Evolutionary conservation across 495 filamentous ascomycete species (phyloP).

Genomic region (Hypoxylon fragiforme): DNA sequence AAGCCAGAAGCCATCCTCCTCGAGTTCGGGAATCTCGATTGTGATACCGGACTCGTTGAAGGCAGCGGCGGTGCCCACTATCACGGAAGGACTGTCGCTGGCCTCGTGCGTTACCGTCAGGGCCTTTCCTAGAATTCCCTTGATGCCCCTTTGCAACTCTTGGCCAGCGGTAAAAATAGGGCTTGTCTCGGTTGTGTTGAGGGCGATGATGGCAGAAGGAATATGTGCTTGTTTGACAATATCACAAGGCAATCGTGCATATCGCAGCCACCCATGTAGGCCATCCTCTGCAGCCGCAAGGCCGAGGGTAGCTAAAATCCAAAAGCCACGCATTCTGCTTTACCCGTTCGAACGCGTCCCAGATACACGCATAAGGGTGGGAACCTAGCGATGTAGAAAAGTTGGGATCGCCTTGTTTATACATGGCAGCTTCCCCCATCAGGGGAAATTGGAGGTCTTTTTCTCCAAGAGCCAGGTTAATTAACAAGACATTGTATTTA

Average conservation of each 20-base stretch:
- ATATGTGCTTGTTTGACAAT: slow-evolving; percentile 40
- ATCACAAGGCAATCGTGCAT: slow-evolving; percentile 56
- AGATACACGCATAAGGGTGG: slow-evolving; percentile 2
- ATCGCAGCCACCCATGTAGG: slow-evolving; percentile 65
- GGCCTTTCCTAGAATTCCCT: slow-evolving; percentile 54
- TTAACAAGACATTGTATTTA: slow-evolving; percentile 12
- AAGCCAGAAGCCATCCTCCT: slow-evolving; percentile 68
- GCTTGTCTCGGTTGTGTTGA: slow-evolving; percentile 55
- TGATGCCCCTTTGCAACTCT: slow-evolving; percentile 62
- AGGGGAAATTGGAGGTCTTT: slow-evolving; percentile 6
- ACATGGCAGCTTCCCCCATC: slow-evolving; percentile 13
- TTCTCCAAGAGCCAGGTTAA: slow-evolving; percentile 24
- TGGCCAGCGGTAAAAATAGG: slow-evolving; percentile 62
- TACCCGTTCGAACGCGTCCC: not conserved
- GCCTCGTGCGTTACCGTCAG: slow-evolving; percentile 40
- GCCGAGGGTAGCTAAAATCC: slow-evolving; percentile 37
- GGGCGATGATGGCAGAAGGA: slow-evolving; percentile 56
- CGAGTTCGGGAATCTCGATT: slow-evolving; percentile 47
- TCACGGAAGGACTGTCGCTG: slow-evolving; percentile 42
- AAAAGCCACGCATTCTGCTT: slow-evolving; percentile 38
- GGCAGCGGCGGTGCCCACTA: slow-evolving; percentile 61
- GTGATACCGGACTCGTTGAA: slow-evolving; percentile 49
- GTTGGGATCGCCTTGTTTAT: slow-evolving; percentile 28
- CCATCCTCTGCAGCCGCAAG: slow-evolving; percentile 59
- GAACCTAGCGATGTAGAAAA: not conserved